phyloP scores from a whole-genome alignment of 2,329 filamentous ascomycete species.

The Kalmusia sp. region DNA sequence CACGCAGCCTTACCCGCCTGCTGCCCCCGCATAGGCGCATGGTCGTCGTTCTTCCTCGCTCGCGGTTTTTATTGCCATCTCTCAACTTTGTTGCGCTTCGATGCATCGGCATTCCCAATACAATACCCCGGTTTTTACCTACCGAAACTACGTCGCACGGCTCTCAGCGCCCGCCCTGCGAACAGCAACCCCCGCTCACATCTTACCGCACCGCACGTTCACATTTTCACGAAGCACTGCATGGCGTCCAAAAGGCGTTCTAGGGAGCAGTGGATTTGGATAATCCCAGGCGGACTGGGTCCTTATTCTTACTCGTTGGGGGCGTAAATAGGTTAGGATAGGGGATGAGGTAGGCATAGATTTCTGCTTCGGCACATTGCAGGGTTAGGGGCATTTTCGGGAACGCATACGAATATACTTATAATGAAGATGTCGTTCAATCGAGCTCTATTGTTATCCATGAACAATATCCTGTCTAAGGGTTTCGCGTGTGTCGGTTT shows the following conservation, averaged over 20 bases:
- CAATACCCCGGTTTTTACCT: slow-evolving; percentile 8
- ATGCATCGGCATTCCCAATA: slow-evolving; percentile 10
- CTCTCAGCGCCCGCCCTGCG: not conserved
- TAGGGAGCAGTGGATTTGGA: not conserved
- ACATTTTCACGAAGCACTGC: not conserved
- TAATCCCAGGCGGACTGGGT: not conserved
- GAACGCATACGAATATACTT: slow-evolving; percentile 10
- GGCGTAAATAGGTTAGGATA: not conserved
- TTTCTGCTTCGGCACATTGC: not conserved
- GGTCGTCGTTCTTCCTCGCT: not conserved
- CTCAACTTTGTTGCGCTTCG: not conserved
- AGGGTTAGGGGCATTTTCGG: slow-evolving; percentile 3
- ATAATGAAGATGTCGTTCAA: slow-evolving; percentile 12
- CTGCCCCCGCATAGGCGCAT: slow-evolving; percentile 30
- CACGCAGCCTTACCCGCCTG: slow-evolving; percentile 20
- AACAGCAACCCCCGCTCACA: not conserved
- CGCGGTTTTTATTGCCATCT: not conserved
- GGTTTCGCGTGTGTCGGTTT: no score
- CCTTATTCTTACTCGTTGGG: not conserved
- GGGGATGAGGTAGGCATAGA: not conserved
- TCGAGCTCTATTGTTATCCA: not conserved
- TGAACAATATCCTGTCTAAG: no score
- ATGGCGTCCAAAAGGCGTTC: slow-evolving; percentile 5
- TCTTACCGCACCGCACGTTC: not conserved
- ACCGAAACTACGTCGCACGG: not conserved